Conservation (phyloP, 495 filamentous ascomycete species). For the Penicillium antarcticum region DNA sequence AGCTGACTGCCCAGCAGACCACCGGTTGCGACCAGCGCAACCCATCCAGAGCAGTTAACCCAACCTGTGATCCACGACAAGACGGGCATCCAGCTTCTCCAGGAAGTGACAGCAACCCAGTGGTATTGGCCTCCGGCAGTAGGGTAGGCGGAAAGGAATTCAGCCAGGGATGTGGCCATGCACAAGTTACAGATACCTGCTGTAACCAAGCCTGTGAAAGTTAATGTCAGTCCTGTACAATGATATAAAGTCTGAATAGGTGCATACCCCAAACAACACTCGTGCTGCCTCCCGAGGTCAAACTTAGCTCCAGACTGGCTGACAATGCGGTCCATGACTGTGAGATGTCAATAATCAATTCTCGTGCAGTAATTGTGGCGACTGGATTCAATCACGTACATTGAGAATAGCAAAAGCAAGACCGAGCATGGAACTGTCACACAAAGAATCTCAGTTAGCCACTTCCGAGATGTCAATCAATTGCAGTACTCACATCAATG, state of each 20-base stretch:
- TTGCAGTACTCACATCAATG: slow-evolving; percentile 34
- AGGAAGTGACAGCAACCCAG: slow-evolving; percentile 63
- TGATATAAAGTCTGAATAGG: background rate
- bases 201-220: slow-evolving; percentile 53
- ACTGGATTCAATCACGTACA: slow-evolving; percentile 22
- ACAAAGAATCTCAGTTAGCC: slow-evolving; percentile 1
- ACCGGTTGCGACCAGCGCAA: slow-evolving; percentile 50
- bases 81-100: slow-evolving; percentile 56
- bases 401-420: slow-evolving; percentile 54
- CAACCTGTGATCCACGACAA: slow-evolving; percentile 72
- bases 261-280: slow-evolving; percentile 49
- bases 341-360: slow-evolving; percentile 11
- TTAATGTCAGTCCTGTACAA: background rate
- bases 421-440: slow-evolving; percentile 47
- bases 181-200: slow-evolving; percentile 71
- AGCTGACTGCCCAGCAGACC: slow-evolving; percentile 54
- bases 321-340: slow-evolving; percentile 53
- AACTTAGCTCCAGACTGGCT: slow-evolving; percentile 45
- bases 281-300: slow-evolving; percentile 44
- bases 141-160: slow-evolving; percentile 71
- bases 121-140: slow-evolving; percentile 71
- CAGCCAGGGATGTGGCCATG: slow-evolving; percentile 66
- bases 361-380: background rate
- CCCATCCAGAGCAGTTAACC: slow-evolving; percentile 75
- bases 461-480: background rate